Base-by-base conservation (phyloP, 306 rosid species). In the Rosa multiflora region DNA sequence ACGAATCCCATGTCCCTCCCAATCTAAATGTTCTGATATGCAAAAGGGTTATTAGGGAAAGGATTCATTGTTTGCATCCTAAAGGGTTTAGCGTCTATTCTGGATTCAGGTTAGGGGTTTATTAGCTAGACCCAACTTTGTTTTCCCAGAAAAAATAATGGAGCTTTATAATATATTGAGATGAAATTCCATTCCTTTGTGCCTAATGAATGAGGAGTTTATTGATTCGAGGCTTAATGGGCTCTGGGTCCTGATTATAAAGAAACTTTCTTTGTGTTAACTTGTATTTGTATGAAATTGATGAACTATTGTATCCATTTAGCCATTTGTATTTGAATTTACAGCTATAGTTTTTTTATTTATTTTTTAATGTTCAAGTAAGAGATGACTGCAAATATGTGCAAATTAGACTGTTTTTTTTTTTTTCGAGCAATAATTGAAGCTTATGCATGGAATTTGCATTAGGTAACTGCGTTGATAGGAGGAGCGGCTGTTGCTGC, bases 401-500 rank as follows among this genome's bases (percentile, higher is more conserved):
- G 44, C 59, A 29, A 51, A 49, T 49, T 13, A 18, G 10, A 46
- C 8, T 5, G 35, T 5, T 12, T 18, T n/a, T 21, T 48, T 15
- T 40, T 32, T 32, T 32, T 17, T 13, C 13, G 46, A 6, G 49
- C 13, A 71, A 48, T 1, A 3, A 15, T 32, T 35, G n/a, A 21
- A 40, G 15, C 52, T 52, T 9, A 35, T 70, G 67, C 18, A 48
- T 26, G 21, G 0, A 46, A 59, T 76, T 61, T 73, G 73, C 23
- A 35, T 17, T 82, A 94, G 97, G 86, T 82, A 53, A 77, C 94
- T 10, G 92, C 96, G 1, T 82, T 94, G 63, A 14, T 89, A 11
- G 85, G 94, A 10, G 96, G 96, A 74, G 1, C 89, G 48, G 90
- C 89, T 44, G 91, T 91, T 48, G 98, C 98, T 44, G 98, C 96